phyloP scores from a whole-genome alignment of 176 grass and related monocot genomes.

The Oropetium thomaeum region DNA sequence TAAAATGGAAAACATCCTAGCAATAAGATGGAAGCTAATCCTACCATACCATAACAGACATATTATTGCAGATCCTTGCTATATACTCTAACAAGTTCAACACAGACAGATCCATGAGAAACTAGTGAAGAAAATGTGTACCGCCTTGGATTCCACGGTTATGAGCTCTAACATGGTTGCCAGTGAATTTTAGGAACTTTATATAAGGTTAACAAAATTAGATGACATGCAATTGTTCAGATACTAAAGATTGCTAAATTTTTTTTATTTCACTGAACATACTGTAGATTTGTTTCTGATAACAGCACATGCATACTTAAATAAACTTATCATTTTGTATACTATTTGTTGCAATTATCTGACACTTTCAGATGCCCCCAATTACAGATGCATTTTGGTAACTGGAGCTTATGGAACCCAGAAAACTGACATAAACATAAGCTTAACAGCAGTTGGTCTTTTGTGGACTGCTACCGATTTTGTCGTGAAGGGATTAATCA shows the following conservation, averaged over 20 bases:
- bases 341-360: constrained; percentile 20
- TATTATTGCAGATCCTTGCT: too few relatives aligned
- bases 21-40: too few relatives aligned
- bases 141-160: background rate
- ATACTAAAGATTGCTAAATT: background rate
- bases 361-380: constrained; percentile 41
- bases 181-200: background rate
- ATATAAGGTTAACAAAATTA: background rate
- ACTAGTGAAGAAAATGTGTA: constrained; percentile 2
- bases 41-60: too few relatives aligned
- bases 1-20: too few relatives aligned
- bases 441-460: constrained; percentile 95
- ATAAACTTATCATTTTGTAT: background rate
- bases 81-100: too few relatives aligned
- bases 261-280: background rate
- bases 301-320: background rate
- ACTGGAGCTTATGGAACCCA: constrained; percentile 88
- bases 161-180: background rate
- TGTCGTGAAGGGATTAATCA: constrained; percentile 82
- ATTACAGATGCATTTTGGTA: constrained; percentile 87
- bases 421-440: constrained; percentile 97
- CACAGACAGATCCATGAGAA: background rate
- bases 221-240: background rate
- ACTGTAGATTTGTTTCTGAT: background rate
- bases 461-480: constrained; percentile 96